A percentile compares a stretch with the other conserved stretches of the same genome.
Evolutionary conservation across 2,329 filamentous ascomycete species (phyloP).

Genomic region (Rhynchosporium secalis): DNA sequence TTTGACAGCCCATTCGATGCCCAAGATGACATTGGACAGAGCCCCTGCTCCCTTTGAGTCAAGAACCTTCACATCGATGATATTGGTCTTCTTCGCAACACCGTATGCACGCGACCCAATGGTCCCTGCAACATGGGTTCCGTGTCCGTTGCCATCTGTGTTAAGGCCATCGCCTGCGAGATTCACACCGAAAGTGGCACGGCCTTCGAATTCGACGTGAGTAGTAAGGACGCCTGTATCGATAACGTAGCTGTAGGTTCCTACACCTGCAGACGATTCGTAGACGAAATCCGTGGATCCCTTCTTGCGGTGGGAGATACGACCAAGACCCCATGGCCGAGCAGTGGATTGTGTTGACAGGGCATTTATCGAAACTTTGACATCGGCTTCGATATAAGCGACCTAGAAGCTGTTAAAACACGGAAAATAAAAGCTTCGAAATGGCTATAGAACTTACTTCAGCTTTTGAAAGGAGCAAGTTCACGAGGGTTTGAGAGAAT

Average conservation of each 20-base stretch:
- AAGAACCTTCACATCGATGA: slow-evolving; percentile 9
- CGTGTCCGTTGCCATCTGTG: slow-evolving; percentile 11
- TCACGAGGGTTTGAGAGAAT: background rate
- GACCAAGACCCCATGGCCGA: slow-evolving; percentile 4
- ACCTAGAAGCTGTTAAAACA: background rate
- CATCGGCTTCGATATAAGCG: slow-evolving; percentile 10
- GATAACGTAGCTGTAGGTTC: slow-evolving; percentile 9
- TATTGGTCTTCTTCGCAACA: slow-evolving; percentile 4
- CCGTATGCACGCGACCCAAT: slow-evolving; percentile 8
- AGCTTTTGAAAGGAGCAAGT: background rate
- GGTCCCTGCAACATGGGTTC: slow-evolving; percentile 2
- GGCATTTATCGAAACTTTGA: background rate
- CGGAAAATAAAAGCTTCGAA: background rate
- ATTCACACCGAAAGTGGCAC: slow-evolving; percentile 10
- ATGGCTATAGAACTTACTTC: slow-evolving; percentile 4
- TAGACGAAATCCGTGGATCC: slow-evolving; percentile 6
- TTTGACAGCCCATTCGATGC: slow-evolving; percentile 9
- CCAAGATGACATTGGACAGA: slow-evolving; percentile 2
- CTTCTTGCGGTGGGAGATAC: slow-evolving; percentile 5
- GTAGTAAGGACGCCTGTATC: slow-evolving; percentile 5
- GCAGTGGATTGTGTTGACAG: slow-evolving; percentile 3
- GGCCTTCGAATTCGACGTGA: slow-evolving; percentile 11
- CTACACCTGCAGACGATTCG: background rate
- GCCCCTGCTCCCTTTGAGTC: background rate
- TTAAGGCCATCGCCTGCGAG: slow-evolving; percentile 6